A percentile compares a stretch with the other conserved stretches of the same genome.
Evolutionary conservation across 768 basidiomycete species (phyloP).

Genomic region (Termitomyces sp.): DNA sequence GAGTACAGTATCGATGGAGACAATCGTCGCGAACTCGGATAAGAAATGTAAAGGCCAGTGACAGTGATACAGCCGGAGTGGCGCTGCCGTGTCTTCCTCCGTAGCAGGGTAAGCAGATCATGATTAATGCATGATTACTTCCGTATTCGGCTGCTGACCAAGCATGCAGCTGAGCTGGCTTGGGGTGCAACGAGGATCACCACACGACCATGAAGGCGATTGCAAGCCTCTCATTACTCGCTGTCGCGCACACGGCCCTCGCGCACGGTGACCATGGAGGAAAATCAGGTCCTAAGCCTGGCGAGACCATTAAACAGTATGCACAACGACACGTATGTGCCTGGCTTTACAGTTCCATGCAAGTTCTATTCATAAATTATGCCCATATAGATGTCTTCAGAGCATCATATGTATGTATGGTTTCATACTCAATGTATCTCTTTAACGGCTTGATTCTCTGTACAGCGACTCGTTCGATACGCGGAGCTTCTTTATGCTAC

Average conservation of each 20-base stretch:
- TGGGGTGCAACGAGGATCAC: neutral
- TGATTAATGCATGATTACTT: neutral
- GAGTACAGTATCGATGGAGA: no score
- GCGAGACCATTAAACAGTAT: slow-evolving; percentile 75
- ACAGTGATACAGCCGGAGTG: no score
- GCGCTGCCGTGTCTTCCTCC: no score
- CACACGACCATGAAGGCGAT: slow-evolving; percentile 40
- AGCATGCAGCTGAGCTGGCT: neutral
- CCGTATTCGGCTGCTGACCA: slow-evolving; percentile 8
- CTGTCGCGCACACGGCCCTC: slow-evolving; percentile 23
- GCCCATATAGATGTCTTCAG: slow-evolving; percentile 68
- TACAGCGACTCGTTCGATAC: slow-evolving; percentile 75
- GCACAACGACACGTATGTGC: slow-evolving; percentile 84
- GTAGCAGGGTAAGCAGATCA: no score
- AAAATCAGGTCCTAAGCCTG: slow-evolving; percentile 25
- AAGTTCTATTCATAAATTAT: slow-evolving; percentile 12
- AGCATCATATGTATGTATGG: slow-evolving; percentile 79
- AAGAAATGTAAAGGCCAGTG: no score
- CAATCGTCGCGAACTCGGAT: no score
- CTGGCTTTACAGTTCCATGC: slow-evolving; percentile 7
- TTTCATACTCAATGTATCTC: neutral
- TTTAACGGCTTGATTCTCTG: slow-evolving; percentile 4
- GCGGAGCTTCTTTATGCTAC: slow-evolving; percentile 90
- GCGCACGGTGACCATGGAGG: slow-evolving; percentile 63
- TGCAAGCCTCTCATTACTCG: slow-evolving; percentile 35